These are phyloP conservation scores for Monascus ruber DNA, from an alignment of 2,329 filamentous ascomycete genomes.

Conservation along the genomic window DNA sequence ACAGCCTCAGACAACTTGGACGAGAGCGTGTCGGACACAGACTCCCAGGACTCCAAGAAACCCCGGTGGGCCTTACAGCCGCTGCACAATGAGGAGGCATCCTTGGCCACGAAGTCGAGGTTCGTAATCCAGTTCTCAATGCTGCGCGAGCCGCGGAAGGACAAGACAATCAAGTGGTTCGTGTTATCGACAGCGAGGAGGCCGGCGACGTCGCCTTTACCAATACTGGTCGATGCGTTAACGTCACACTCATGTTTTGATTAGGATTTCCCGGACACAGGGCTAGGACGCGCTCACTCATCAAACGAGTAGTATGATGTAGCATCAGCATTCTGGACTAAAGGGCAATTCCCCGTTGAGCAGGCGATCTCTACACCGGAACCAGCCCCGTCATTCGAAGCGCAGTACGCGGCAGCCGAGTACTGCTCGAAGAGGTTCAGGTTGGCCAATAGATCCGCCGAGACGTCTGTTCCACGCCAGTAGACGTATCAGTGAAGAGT, in stretches of 20 bases:
- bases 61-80: conserved; percentile 32
- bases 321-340: conserved; percentile 33
- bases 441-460: background rate
- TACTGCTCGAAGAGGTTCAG: conserved; percentile 37
- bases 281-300: conserved; percentile 20
- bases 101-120: conserved; percentile 13
- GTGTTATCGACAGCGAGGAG: conserved; percentile 37
- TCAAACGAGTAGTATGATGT: conserved; percentile 34
- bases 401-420: conserved; percentile 39
- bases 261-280: background rate
- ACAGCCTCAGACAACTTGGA: conserved; percentile 26
- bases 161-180: conserved; percentile 24
- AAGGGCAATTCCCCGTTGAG: conserved; percentile 30
- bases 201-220: conserved; percentile 31
- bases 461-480: too few species aligned
- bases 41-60: conserved; percentile 36
- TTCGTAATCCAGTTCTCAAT: conserved; percentile 19
- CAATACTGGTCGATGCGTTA: background rate
- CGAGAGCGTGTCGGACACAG: conserved; percentile 20
- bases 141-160: conserved; percentile 23
- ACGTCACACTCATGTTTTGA: background rate
- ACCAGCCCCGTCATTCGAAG: conserved; percentile 28
- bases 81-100: conserved; percentile 26
- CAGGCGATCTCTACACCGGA: conserved; percentile 29
- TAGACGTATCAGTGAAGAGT: too few species aligned